Evolutionary conservation across 805 yeast genomes (phyloP), one percentile per base, ranked within the genome.

Genomic region (Wickerhamiella shivajii): DNA sequence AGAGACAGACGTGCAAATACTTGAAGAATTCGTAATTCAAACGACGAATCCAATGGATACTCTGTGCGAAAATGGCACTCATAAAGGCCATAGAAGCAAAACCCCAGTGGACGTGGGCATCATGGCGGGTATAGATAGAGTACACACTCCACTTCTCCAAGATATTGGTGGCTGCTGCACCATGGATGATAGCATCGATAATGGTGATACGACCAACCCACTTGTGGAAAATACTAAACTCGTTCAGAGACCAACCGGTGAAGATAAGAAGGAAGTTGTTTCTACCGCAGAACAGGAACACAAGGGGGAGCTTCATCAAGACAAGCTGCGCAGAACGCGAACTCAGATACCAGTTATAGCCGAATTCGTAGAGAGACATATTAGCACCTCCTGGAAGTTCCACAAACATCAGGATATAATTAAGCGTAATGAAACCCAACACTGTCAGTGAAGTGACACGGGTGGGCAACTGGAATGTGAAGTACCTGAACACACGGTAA

Each of bases 211-310:
- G 59, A 1, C 78, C 76, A 28, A 64, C 53, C 77, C 79, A 72
- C 51, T 65, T 74, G 56, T 78, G 87, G 37, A 66, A 64, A 24
- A 57, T 52, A 37, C 65, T 55, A 53, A 74, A 74, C 5, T 48
- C 36, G 29, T 52, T 38, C 11, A 55, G 57, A 0, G 59, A 33
- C 47, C 69, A 56, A 5, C 57, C 81, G 8, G 63, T 66, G 34
- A 51, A 33, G 45, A 59, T 59, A 42, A 67, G 63, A 47, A 78
- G 59, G 18, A 78, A 65, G 48, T 77, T 79, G 52, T 79, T 79
- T 47, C 87, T 59, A 13, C 77, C 75, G 5, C 77, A 69, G 45
- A 73, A 71, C 28, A 72, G 51, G 20, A 71, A 57, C 24, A 71
- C 40, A 17, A 70, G 50, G 3, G 80, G 80, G 26, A 43, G 32